A percentile compares a stretch with the other conserved stretches of the same genome.
These are phyloP conservation scores for Gaertneriomyces semiglobifer DNA, from an alignment of 192 early-diverging fungal species.

Conservation along the genomic window DNA sequence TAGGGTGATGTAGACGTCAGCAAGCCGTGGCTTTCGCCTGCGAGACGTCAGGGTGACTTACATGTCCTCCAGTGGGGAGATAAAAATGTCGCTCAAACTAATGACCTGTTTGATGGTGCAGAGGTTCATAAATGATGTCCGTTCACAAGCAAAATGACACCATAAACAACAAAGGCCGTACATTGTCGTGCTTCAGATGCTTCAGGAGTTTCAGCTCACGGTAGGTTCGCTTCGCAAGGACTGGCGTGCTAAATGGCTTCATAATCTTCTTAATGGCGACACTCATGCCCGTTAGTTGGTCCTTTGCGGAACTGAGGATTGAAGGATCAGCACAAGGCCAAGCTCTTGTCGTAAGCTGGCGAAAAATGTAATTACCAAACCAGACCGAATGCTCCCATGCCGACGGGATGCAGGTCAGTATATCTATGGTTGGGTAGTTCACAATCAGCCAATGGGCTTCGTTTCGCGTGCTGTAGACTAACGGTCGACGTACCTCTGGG, in stretches of 20 bases:
- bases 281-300: conserved; percentile 75
- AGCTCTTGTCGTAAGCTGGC: background rate
- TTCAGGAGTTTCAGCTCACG: conserved; percentile 92
- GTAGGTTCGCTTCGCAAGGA: conserved; percentile 92
- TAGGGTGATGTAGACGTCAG: background rate
- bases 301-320: conserved; percentile 73
- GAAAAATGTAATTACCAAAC: conserved; percentile 72
- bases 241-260: conserved; percentile 88
- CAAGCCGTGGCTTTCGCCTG: background rate
- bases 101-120: conserved; percentile 59
- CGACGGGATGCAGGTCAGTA: conserved; percentile 88
- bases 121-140: conserved; percentile 1
- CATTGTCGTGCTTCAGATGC: conserved; percentile 92
- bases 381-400: conserved; percentile 96
- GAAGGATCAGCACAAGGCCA: background rate
- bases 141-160: background rate
- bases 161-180: conserved; percentile 22
- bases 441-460: background rate
- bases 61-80: conserved; percentile 89
- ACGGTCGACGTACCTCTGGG: conserved; percentile 24
- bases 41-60: conserved; percentile 34
- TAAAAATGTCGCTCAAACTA: conserved; percentile 88
- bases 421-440: conserved; percentile 53
- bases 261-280: conserved; percentile 97
- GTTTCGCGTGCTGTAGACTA: background rate